Percentiles rank a stretch among this genome's conserved stretches.
Evolutionary conservation across 169 alveolate genomes (phyloP).

Genomic region (Plasmodium vivax): DNA sequence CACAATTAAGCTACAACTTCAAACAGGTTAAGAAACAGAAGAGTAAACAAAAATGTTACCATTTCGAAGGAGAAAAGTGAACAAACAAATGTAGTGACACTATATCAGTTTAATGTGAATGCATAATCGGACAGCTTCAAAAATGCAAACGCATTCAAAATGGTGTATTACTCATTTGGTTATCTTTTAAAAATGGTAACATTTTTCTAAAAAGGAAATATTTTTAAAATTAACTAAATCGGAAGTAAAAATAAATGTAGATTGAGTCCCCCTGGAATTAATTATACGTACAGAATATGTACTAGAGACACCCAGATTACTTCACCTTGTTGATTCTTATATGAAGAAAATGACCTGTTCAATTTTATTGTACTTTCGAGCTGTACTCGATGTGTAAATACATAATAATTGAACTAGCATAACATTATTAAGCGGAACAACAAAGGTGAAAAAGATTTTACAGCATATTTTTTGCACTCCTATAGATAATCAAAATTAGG

Average conservation of each 20-base stretch:
- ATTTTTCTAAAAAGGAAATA: neutral
- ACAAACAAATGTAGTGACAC: neutral
- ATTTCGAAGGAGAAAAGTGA: neutral
- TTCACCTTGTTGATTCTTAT: neutral
- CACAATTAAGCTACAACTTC: neutral
- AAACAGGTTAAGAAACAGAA: neutral
- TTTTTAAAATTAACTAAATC: too few species aligned
- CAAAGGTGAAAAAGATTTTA: neutral
- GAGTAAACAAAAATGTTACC: too few species aligned
- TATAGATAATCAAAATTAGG: neutral
- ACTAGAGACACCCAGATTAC: neutral
- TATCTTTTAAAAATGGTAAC: neutral
- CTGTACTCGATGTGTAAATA: neutral
- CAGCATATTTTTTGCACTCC: neutral
- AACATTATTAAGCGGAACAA: neutral
- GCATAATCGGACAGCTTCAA: neutral
- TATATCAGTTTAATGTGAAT: neutral
- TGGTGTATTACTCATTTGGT: neutral
- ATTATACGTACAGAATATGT: neutral
- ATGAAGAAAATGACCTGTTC: neutral
- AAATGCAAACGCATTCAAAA: neutral
- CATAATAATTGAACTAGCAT: neutral
- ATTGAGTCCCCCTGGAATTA: neutral
- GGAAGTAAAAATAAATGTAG: neutral
- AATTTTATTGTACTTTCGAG: too few species aligned